phyloP scores from a whole-genome alignment of 345 rosid genomes.

The Moringa oleifera region DNA sequence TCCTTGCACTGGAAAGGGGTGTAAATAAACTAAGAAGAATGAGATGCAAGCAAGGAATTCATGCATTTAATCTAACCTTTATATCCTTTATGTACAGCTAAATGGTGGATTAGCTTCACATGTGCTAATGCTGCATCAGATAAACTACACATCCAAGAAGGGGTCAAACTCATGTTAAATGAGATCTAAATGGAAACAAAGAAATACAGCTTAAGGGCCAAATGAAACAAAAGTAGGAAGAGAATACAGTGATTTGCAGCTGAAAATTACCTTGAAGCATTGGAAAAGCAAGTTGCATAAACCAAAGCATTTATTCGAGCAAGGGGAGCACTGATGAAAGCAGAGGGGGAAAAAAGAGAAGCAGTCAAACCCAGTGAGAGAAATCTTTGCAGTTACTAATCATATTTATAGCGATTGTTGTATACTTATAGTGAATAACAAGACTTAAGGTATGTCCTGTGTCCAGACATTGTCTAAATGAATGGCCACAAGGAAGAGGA shows the following conservation, averaged over 20 bases:
- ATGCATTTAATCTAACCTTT: conserved; percentile 54
- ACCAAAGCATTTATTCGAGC: conserved; percentile 76
- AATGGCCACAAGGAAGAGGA: too few relatives aligned
- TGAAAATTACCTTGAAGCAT: conserved; percentile 63
- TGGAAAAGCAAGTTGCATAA: conserved; percentile 75
- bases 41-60: conserved; percentile 8
- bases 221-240: conserved; percentile 2
- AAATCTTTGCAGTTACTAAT: not conserved
- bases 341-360: not conserved
- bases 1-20: not conserved
- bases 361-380: not conserved
- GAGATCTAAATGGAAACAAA: not conserved
- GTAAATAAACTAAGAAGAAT: conserved; percentile 4
- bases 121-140: conserved; percentile 84
- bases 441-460: too few relatives aligned
- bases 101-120: conserved; percentile 85
- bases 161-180: conserved; percentile 13
- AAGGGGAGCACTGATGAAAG: conserved; percentile 62
- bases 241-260: not conserved
- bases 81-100: conserved; percentile 82
- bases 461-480: too few relatives aligned
- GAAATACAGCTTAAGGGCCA: not conserved
- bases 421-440: too few relatives aligned
- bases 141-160: conserved; percentile 42
- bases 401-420: too few relatives aligned